Base-by-base conservation (phyloP, 108 stramenopile genomes). In the Cyclotella distinguenda region DNA sequence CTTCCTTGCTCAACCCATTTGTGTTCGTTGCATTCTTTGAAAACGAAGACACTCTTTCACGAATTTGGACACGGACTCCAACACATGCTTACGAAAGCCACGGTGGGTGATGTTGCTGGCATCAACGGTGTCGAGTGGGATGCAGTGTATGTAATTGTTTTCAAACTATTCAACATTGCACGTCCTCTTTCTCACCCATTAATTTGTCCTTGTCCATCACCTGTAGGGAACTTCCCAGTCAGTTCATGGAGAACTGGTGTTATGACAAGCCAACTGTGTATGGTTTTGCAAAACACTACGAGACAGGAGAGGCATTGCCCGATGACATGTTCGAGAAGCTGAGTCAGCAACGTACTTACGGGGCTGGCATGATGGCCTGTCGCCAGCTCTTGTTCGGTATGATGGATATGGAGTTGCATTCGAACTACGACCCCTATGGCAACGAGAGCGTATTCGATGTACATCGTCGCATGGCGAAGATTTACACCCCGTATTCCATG, bases 221-320 rank as follows among this genome's bases (percentile, higher is more conserved):
- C n/a, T n/a, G n/a, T n/a, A n/a, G n/a, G n/a, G 98, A 99, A 62
- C 84, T 99, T 44, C 97, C 98, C 0, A 92, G 80, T 4, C 98
- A 99, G 74, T 99, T 97, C 82, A 99, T 99, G 99, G 99, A 99
- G 60, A 98, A 98, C 69, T 99, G 97, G 96, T 96, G 95, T 74
- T 98, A 97, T 78, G 97, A 99, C 68, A 66, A 84, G 26, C 73
- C 85, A 13, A 96, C 94, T 15, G 72, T 96, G 7, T 90, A 90
- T 62, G 88, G 89, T 16, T 97, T 98, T 64, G 98, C 98, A 59
- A 97, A 97, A 82, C 98, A 99, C 62, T 97, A 95, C 82, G 83
- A 97, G 70, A 97, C 98, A 16, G 90, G 90, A 11, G 97, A 97
- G 81, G 88, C 96, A 2, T 80, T 98, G 57, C 97, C 97, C 19